Evolutionary conservation across 2,329 filamentous ascomycete genomes (phyloP).

Genomic region (Orbilia ellipsospora): DNA sequence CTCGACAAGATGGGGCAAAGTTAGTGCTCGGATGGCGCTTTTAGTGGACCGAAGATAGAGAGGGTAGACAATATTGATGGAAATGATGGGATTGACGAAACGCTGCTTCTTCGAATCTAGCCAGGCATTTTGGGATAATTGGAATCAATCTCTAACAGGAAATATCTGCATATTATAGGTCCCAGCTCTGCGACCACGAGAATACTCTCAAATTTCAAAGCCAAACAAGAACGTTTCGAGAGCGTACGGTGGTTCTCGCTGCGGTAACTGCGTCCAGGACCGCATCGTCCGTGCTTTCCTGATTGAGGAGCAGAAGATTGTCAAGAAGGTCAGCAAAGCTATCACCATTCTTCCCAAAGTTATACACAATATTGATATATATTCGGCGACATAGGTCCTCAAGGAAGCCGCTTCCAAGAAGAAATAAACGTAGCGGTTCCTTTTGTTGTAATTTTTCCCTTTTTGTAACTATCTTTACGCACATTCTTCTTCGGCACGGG

Average conservation of each 20-base stretch:
- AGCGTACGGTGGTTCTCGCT: conserved; percentile 97
- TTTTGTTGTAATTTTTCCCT: conserved; percentile 12
- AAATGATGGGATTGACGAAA: background rate
- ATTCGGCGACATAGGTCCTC: conserved; percentile 56
- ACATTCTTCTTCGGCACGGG: conserved; percentile 56
- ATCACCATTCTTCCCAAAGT: background rate
- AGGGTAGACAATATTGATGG: background rate
- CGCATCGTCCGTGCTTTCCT: conserved; percentile 97
- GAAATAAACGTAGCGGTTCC: conserved; percentile 52
- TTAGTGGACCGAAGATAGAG: background rate
- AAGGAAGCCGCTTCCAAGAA: conserved; percentile 60
- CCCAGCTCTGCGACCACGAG: conserved; percentile 95
- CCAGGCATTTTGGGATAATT: background rate
- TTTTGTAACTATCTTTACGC: conserved; percentile 55
- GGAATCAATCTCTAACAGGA: conserved; percentile 14
- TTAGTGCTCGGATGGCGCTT: too few species aligned
- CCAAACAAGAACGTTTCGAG: conserved; percentile 99
- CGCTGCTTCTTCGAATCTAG: background rate
- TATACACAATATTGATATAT: conserved; percentile 5
- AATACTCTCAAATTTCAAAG: conserved; percentile 96
- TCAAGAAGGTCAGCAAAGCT: conserved; percentile 87
- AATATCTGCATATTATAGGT: conserved; percentile 69
- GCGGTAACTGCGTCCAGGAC: conserved; percentile 98
- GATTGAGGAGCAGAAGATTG: conserved; percentile 99
- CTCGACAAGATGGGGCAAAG: too few species aligned